Conservation (phyloP, 495 filamentous ascomycete genomes). For the Aspergillus cavernicola region DNA sequence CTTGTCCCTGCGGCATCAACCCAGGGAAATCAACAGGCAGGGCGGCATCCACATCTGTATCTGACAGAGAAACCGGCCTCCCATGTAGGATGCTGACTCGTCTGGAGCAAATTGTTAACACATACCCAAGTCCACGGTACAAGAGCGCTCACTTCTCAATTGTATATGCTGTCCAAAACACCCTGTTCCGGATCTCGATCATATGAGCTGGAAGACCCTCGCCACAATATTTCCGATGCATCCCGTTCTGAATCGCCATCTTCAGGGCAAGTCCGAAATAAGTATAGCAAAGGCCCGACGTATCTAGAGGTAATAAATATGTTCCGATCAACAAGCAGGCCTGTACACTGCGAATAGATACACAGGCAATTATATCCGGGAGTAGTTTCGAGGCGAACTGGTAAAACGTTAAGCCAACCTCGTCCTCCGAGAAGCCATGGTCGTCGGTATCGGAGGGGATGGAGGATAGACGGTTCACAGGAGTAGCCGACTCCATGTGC, state of each 20-base stretch:
- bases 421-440: slow-evolving; percentile 48
- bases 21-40: slow-evolving; percentile 43
- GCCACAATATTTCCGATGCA: slow-evolving; percentile 48
- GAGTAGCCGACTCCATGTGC: slow-evolving; percentile 46
- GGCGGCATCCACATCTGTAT: slow-evolving; percentile 45
- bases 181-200: slow-evolving; percentile 45
- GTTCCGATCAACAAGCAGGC: slow-evolving; percentile 49
- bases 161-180: slow-evolving; percentile 51
- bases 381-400: slow-evolving; percentile 47
- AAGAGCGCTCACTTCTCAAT: slow-evolving; percentile 40
- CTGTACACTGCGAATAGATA: slow-evolving; percentile 50
- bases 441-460: slow-evolving; percentile 31
- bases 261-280: slow-evolving; percentile 50
- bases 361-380: slow-evolving; percentile 52
- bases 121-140: neutral
- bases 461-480: slow-evolving; percentile 34
- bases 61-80: slow-evolving; percentile 41
- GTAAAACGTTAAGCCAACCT: slow-evolving; percentile 51
- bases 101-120: slow-evolving; percentile 20
- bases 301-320: slow-evolving; percentile 48
- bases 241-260: slow-evolving; percentile 52
- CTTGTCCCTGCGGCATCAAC: slow-evolving; percentile 31
- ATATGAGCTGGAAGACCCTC: slow-evolving; percentile 40
- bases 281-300: slow-evolving; percentile 48
- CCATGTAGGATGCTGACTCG: slow-evolving; percentile 47